Evolutionary conservation across 2,329 filamentous ascomycete genomes (phyloP).

Genomic region (Rutstroemia sp.): DNA sequence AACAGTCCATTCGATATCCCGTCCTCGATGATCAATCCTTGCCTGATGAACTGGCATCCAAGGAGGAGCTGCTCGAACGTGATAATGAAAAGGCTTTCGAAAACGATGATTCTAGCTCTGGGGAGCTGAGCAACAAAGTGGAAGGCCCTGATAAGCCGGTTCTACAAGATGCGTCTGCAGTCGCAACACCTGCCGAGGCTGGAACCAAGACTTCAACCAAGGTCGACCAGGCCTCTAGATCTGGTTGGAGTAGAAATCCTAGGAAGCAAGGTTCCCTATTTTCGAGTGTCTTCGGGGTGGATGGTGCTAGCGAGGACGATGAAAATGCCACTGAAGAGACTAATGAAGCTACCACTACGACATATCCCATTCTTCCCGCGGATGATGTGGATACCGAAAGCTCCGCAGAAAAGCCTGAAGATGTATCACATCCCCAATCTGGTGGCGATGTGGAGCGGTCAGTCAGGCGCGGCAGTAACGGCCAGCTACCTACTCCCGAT

Average conservation of each 20-base stretch:
- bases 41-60: too few species aligned
- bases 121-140: not conserved
- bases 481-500: slow-evolving; percentile 3
- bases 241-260: slow-evolving; percentile 2
- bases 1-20: too few species aligned
- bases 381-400: not conserved
- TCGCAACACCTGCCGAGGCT: not conserved
- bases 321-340: not conserved
- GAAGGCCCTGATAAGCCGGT: not conserved
- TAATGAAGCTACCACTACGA: too few species aligned
- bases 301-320: slow-evolving; percentile 7
- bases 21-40: too few species aligned
- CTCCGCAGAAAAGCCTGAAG: not conserved
- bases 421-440: not conserved
- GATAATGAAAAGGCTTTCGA: not conserved
- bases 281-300: slow-evolving; percentile 1
- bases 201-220: not conserved
- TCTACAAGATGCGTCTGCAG: not conserved
- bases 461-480: not conserved
- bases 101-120: not conserved
- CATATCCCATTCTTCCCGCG: too few species aligned
- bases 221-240: not conserved
- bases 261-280: not conserved
- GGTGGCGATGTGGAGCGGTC: not conserved
- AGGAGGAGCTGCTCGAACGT: too few species aligned